Evolutionary conservation across 163 green algal genomes (phyloP), one percentile per base, ranked within the genome.

Genomic region (Scenedesmus sp.): DNA sequence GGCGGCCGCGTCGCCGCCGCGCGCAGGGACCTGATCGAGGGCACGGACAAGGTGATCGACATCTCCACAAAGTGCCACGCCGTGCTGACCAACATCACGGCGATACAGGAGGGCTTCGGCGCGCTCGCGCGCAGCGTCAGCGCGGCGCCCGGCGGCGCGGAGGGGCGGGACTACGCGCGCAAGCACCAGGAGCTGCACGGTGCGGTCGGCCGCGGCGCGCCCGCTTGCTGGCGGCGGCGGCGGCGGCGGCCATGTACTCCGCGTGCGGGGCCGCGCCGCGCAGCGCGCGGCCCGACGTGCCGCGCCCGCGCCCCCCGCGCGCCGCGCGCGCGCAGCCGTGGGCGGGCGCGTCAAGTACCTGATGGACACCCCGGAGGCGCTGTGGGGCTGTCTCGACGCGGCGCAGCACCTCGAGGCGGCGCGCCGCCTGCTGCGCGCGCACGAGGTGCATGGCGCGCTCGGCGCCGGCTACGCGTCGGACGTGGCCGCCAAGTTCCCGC

Each of bases 321-420:
- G n/a, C n/a, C n/a, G n/a, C n/a, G n/a, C n/a, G 17, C 6, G 7
- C 64, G n/a, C 74, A 81, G 90, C 85, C 11, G 60, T 97, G 51
- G 94, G 94, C 34, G 88, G 86, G 62, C 87, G 93, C 13, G 87
- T 98, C 33, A 98, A 97, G 76, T 99, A 96, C 80, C 75, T 99
- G n/a, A 81, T 99, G 47, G 96, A 99, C 85, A 98, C 96, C 0
- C 94, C 95, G 3, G 96, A 99, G 88, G 86, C 94, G 24, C 96
- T 99, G 26, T 99, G 95, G 92, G 93, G 93, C 29, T 94, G 81
- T 83, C 85, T 99, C 72, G 96, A 99, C 56, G 75, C 82, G 2
- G 11, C 79, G 18, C 87, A 95, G 47, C 93, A 91, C 83, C 70
- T 98, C 80, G 91, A 92, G 3, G 96, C 90, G 22, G 88, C 94